Evolutionary conservation across 2,329 filamentous ascomycete species (phyloP).

Genomic region (Fusarium neocosmosporiellum): DNA sequence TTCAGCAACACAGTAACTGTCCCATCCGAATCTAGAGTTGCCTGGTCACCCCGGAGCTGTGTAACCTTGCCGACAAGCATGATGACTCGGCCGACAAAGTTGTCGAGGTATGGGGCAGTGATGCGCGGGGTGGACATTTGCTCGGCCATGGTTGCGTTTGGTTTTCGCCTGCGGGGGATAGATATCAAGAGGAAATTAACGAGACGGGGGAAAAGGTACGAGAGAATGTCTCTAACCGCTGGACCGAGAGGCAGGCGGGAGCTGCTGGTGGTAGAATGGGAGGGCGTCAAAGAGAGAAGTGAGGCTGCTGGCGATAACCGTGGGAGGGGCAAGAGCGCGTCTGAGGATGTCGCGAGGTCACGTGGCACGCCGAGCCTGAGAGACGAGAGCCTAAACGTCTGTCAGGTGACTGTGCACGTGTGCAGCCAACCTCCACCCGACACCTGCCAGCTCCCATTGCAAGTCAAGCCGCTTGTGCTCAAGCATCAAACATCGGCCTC

Average conservation of each 20-base stretch:
- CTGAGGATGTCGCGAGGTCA: slow-evolving; percentile 33
- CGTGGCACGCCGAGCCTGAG: slow-evolving; percentile 26
- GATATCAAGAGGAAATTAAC: not conserved
- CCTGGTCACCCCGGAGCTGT: slow-evolving; percentile 83
- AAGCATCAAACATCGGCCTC: not conserved
- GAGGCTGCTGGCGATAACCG: slow-evolving; percentile 24
- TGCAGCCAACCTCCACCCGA: not conserved
- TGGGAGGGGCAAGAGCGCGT: slow-evolving; percentile 30
- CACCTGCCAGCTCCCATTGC: no score
- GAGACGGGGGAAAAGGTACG: rapidly evolving
- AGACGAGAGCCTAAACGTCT: rapidly evolving
- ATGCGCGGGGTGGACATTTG: slow-evolving; percentile 81
- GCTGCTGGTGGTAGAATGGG: not conserved
- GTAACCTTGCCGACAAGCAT: slow-evolving; percentile 88
- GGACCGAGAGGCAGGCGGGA: not conserved
- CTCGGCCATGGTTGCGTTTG: slow-evolving; percentile 68
- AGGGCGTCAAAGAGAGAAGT: not conserved
- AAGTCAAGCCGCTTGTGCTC: no score
- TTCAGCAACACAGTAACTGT: slow-evolving; percentile 80
- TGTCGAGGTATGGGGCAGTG: slow-evolving; percentile 81
- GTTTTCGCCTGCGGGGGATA: slow-evolving; percentile 8
- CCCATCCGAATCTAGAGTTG: slow-evolving; percentile 83
- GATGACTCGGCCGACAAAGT: slow-evolving; percentile 79
- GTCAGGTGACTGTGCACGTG: slow-evolving; percentile 9
- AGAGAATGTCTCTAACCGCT: not conserved